These are phyloP conservation scores for Cicer bijugum DNA, from an alignment of 306 rosid species.

Conservation along the genomic window DNA sequence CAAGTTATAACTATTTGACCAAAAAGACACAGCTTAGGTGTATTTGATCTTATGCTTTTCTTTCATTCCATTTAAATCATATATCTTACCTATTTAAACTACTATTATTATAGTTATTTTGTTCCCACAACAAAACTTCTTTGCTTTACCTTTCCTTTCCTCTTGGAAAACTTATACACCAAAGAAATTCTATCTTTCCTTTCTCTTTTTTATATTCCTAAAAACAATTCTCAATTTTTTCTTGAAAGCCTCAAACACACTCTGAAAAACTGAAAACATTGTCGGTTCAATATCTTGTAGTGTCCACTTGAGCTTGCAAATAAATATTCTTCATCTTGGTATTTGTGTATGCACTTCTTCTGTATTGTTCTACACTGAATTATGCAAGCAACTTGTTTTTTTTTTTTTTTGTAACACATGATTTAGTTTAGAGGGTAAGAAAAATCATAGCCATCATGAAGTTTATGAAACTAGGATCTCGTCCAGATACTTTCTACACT, in stretches of 20 bases:
- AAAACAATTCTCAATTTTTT: constrained; percentile 40
- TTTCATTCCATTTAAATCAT: constrained; percentile 54
- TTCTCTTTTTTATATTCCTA: constrained; percentile 31
- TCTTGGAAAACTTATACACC: constrained; percentile 57
- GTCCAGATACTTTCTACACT: constrained; percentile 92
- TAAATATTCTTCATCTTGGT: constrained; percentile 50
- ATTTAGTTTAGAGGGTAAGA: constrained; percentile 40
- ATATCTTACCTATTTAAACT: constrained; percentile 55
- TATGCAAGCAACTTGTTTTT: constrained; percentile 40
- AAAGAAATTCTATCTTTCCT: constrained; percentile 46
- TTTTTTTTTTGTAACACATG: constrained; percentile 39
- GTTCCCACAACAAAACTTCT: constrained; percentile 54
- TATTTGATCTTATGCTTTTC: constrained; percentile 65
- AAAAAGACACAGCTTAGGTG: constrained; percentile 69
- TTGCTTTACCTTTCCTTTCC: constrained; percentile 61
- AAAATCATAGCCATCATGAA: constrained; percentile 64
- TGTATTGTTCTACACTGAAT: constrained; percentile 8
- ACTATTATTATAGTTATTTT: constrained; percentile 51
- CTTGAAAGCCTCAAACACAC: constrained; percentile 48
- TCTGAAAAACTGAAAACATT: constrained; percentile 49
- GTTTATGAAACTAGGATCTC: constrained; percentile 99
- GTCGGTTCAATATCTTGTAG: constrained; percentile 39
- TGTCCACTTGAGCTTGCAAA: constrained; percentile 46
- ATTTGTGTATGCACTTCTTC: constrained; percentile 36
- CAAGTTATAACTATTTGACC: constrained; percentile 63